phyloP scores from a whole-genome alignment of 352 stramenopile genomes.

The Globisporangium orthogonon region DNA sequence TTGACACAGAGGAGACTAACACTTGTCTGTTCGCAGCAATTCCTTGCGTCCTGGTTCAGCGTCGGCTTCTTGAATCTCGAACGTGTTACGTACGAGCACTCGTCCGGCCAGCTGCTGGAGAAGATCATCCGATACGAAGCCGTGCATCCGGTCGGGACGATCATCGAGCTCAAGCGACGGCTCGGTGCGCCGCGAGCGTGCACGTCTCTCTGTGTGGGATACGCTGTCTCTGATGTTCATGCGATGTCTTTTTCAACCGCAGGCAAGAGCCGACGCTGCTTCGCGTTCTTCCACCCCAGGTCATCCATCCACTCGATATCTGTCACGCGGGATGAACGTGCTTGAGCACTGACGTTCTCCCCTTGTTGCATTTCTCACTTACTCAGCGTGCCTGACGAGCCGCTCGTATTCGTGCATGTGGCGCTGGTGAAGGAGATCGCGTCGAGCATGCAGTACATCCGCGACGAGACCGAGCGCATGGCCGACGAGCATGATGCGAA shows the following conservation, averaged over 20 bases:
- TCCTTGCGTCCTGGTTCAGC: constrained; percentile 91
- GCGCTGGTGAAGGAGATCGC: constrained; percentile 88
- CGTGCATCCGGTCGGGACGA: constrained; percentile 91
- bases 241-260: background rate
- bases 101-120: constrained; percentile 89
- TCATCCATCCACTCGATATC: constrained; percentile 6
- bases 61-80: constrained; percentile 88
- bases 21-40: constrained; percentile 27
- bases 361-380: background rate
- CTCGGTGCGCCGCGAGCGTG: constrained; percentile 36
- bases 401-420: constrained; percentile 94
- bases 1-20: too few relatives aligned
- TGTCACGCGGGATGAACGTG: too few relatives aligned
- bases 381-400: constrained; percentile 78
- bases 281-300: constrained; percentile 93
- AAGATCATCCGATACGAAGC: constrained; percentile 94
- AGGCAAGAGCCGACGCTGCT: constrained; percentile 83
- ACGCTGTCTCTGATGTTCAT: background rate
- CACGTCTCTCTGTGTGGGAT: too few relatives aligned
- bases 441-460: constrained; percentile 89
- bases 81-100: constrained; percentile 92
- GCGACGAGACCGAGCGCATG: constrained; percentile 62
- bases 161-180: constrained; percentile 90
- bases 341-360: background rate
- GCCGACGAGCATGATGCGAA: constrained; percentile 47